Conservation (phyloP, 108 stramenopile genomes). For the Fragilaria radians region DNA sequence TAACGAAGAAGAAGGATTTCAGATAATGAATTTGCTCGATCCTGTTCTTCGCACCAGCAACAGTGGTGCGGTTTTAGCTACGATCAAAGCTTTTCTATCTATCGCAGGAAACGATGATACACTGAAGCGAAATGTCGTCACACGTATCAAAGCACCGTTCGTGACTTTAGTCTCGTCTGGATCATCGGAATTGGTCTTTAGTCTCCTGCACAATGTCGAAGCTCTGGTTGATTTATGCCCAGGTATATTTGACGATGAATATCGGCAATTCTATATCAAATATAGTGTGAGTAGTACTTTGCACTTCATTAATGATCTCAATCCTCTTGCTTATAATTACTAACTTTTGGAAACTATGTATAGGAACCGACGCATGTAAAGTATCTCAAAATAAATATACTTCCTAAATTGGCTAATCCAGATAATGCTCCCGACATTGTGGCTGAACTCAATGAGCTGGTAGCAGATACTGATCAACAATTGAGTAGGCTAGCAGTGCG, state of each 20-base stretch:
- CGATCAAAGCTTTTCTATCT: slow-evolving; percentile 89
- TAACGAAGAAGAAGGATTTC: slow-evolving; percentile 89
- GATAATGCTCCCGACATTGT: slow-evolving; percentile 91
- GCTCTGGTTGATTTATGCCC: slow-evolving; percentile 85
- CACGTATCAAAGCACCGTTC: slow-evolving; percentile 90
- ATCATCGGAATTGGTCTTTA: slow-evolving; percentile 82
- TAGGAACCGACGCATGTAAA: slow-evolving; percentile 92
- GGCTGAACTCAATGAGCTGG: slow-evolving; percentile 91
- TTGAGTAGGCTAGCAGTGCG: slow-evolving; percentile 83
- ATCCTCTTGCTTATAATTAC: background rate
- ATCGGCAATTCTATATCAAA: slow-evolving; percentile 93
- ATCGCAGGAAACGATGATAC: slow-evolving; percentile 75
- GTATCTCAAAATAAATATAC: slow-evolving; percentile 87
- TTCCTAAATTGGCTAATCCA: slow-evolving; percentile 87
- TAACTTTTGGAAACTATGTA: background rate
- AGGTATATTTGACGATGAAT: slow-evolving; percentile 95
- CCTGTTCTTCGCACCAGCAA: slow-evolving; percentile 91
- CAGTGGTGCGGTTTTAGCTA: slow-evolving; percentile 92
- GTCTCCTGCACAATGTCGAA: slow-evolving; percentile 91
- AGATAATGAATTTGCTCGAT: slow-evolving; percentile 99
- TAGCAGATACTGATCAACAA: slow-evolving; percentile 68
- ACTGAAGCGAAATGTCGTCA: slow-evolving; percentile 84
- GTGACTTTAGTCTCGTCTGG: slow-evolving; percentile 90
- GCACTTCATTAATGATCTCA: background rate
- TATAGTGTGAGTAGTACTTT: slow-evolving; percentile 42